Evolutionary conservation across 1,139 yeast genomes (phyloP).

Genomic region (Debaryomyces sp.): DNA sequence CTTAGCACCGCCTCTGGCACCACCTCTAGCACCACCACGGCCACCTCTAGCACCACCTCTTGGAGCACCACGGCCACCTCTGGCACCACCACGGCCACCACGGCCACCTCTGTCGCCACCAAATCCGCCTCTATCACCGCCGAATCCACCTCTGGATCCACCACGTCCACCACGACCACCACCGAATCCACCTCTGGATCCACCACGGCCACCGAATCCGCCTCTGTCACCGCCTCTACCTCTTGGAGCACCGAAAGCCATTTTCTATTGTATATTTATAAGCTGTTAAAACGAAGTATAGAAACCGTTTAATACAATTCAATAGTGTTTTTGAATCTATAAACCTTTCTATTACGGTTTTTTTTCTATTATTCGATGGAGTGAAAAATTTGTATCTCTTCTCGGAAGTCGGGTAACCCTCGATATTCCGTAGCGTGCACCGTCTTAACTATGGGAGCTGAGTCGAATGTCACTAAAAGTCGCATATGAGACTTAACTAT

Average conservation of each 20-base stretch:
- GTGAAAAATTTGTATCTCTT: constrained; percentile 12
- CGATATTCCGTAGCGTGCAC: constrained; percentile 15
- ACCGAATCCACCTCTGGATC: constrained; percentile 49
- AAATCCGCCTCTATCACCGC: constrained; percentile 30
- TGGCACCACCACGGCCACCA: constrained; percentile 31
- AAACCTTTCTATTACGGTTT: neutral
- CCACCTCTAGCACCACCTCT: constrained; percentile 65
- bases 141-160: constrained; percentile 27
- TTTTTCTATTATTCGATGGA: constrained; percentile 9
- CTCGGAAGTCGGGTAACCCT: constrained; percentile 22
- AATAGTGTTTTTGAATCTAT: neutral
- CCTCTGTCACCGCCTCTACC: constrained; percentile 47
- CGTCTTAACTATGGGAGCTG: constrained; percentile 17
- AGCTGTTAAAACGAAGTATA: constrained; percentile 6
- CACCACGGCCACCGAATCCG: constrained; percentile 58
- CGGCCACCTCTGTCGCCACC: constrained; percentile 37
- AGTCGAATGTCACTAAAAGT: constrained; percentile 12
- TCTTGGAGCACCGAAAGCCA: constrained; percentile 40
- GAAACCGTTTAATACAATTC: constrained; percentile 6
- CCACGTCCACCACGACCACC: constrained; percentile 21
- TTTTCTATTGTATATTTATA: constrained; percentile 16
- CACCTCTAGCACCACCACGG: constrained; percentile 78
- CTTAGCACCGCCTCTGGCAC: constrained; percentile 85
- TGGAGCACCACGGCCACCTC: constrained; percentile 44
- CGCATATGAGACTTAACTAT: constrained; percentile 5